phyloP scores from a whole-genome alignment of 345 rosid species.

The Jatropha curcas region DNA sequence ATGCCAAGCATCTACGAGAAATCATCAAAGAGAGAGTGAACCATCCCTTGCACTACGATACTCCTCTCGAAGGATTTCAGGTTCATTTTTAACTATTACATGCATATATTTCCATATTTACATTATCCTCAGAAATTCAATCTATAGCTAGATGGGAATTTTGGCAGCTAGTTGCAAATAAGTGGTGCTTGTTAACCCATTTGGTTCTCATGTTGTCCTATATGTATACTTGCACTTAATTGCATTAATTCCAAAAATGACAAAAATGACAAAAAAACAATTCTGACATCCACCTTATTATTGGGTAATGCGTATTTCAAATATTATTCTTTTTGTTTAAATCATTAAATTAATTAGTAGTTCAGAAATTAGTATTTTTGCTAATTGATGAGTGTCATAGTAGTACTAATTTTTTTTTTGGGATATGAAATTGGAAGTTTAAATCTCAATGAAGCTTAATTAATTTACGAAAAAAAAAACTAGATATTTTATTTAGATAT shows the following conservation, averaged over 20 bases:
- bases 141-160: not conserved
- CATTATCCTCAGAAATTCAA: not conserved
- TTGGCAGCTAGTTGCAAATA: not conserved
- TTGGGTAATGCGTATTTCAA: too few relatives aligned
- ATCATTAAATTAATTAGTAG: too few relatives aligned
- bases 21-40: conserved; percentile 74
- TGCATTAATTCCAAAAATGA: not conserved
- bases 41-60: conserved; percentile 76
- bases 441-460: too few relatives aligned
- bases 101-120: not conserved
- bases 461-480: too few relatives aligned
- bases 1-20: conserved; percentile 62
- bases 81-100: conserved; percentile 23
- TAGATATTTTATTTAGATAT: too few relatives aligned
- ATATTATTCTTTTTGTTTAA: too few relatives aligned
- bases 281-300: too few relatives aligned
- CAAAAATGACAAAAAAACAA: not conserved
- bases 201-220: not conserved
- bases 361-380: too few relatives aligned
- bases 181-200: not conserved
- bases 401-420: too few relatives aligned
- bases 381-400: too few relatives aligned
- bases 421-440: too few relatives aligned
- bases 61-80: conserved; percentile 83
- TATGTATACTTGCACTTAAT: too few relatives aligned